Evolutionary conservation across 176 grass and related monocot genomes (phyloP).

Genomic region (Aegilops longissima): DNA sequence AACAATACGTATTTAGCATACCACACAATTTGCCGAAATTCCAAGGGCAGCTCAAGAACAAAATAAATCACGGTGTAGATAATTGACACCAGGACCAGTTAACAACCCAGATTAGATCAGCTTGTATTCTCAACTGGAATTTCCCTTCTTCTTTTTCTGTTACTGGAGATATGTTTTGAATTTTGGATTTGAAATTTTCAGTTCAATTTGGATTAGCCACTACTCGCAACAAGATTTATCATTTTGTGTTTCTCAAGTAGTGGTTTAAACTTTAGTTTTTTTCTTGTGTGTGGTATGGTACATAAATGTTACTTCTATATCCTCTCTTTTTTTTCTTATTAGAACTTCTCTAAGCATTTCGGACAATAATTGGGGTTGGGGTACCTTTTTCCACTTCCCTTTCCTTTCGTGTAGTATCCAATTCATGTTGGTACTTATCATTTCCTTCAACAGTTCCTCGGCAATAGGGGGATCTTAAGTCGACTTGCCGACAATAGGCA

Average conservation of each 20-base stretch:
- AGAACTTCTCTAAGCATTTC: not conserved
- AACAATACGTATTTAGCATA: not conserved
- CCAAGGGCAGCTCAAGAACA: not conserved
- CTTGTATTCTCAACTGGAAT: not conserved
- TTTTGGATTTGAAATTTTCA: not conserved
- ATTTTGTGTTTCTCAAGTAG: not conserved
- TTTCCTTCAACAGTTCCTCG: not conserved
- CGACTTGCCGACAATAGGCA: not conserved
- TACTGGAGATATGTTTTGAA: not conserved
- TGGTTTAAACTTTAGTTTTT: not conserved
- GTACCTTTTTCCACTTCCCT: too few species aligned
- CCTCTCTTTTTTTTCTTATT: not conserved
- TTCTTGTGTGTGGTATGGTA: too few species aligned
- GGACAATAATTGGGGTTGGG: not conserved
- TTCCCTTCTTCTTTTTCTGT: not conserved
- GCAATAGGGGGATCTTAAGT: not conserved
- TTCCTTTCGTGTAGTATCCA: too few species aligned
- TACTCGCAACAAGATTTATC: not conserved
- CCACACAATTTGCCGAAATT: not conserved
- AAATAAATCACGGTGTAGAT: not conserved
- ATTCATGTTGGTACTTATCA: not conserved
- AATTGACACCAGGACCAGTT: not conserved
- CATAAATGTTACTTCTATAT: not conserved
- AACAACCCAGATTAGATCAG: not conserved
- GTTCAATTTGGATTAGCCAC: not conserved